Evolutionary conservation across 331 rosid species (phyloP), one percentile per base, ranked within the genome.

Genomic region (Pyracantha coccinea): DNA sequence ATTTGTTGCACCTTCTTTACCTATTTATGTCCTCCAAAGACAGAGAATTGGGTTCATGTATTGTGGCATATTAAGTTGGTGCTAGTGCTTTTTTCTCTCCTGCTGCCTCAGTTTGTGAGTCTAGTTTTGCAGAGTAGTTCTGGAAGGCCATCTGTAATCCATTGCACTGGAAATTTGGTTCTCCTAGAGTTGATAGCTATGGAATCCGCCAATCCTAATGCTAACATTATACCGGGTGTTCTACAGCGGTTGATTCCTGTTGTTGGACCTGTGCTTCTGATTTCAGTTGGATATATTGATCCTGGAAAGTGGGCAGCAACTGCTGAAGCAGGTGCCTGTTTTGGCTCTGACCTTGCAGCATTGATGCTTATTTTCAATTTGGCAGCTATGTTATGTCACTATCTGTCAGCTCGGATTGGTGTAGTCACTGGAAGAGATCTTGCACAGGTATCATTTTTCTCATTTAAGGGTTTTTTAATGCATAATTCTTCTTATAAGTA

Each of bases 261-360:
- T 72, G 72, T 82, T 80, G 79, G 80, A 68, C 96, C 97, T 11
- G 77, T 77, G 72, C 94, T 94, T 86, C 82, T 94, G 88, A 85
- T 94, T 77, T 79, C 98, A 7, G 59, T 87, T 73, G 95, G 92
- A 83, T 94, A 94, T 88, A 83, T 91, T 86, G 97, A 94, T 78
- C 98, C 98, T 76, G 98, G 97, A 75, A 94, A 94, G 89, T 94
- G 96, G 98, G 89, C 85, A 3, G 96, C 96, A 8, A 83, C 77
- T 62, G 87, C 89, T 78, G 98, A 94, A 81, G 95, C 93, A 61
- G 97, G 98, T 83, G 89, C 98, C 7, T 88, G 83, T 64, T 89
- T 90, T 86, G 98, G 93, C 75, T 86, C 82, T 79, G 97, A 94
- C 80, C 83, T 90, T 76, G 81, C 78, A 71, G 85, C 78, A 2